phyloP scores from a whole-genome alignment of 768 basidiomycete genomes.

The Xanthoconium stramineum region DNA sequence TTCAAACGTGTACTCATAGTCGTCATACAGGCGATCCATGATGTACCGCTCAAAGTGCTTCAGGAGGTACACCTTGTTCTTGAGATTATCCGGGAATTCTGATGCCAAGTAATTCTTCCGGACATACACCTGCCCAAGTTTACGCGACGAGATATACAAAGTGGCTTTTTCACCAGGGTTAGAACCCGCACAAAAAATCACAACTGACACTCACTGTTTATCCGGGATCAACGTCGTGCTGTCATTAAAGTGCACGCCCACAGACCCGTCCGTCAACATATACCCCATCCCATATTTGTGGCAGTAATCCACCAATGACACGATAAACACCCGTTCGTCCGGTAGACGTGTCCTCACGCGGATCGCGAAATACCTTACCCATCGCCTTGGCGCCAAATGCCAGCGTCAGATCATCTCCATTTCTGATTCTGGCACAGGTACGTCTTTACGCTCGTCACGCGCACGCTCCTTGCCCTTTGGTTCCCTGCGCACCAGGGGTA shows the following conservation, averaged over 20 bases:
- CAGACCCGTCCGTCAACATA: constrained; percentile 89
- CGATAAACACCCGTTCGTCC: constrained; percentile 84
- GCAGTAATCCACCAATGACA: constrained; percentile 97
- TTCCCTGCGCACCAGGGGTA: constrained; percentile 31
- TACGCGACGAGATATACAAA: constrained; percentile 80
- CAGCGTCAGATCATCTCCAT: constrained; percentile 31
- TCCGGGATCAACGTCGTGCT: constrained; percentile 83
- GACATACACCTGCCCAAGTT: constrained; percentile 62
- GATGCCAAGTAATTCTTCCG: constrained; percentile 70
- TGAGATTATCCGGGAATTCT: constrained; percentile 76
- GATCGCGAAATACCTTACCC: constrained; percentile 65
- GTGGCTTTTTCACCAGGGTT: constrained; percentile 41
- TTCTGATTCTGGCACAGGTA: constrained; percentile 16
- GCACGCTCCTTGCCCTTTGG: constrained; percentile 31
- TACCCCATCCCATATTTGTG: constrained; percentile 99
- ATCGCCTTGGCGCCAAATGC: constrained; percentile 69
- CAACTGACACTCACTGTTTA: constrained; percentile 60
- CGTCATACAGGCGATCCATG: constrained; percentile 82
- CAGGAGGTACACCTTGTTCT: constrained; percentile 87
- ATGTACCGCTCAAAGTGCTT: constrained; percentile 96
- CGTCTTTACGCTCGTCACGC: constrained; percentile 22
- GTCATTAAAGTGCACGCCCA: constrained; percentile 97
- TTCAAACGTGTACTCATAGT: constrained; percentile 79
- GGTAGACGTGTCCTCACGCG: constrained; percentile 52
- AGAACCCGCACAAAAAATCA: background rate